A percentile compares a stretch with the other conserved stretches of the same genome.
Evolutionary conservation across 305 asterid genomes (phyloP).

Genomic region (Solanum hybrid): DNA sequence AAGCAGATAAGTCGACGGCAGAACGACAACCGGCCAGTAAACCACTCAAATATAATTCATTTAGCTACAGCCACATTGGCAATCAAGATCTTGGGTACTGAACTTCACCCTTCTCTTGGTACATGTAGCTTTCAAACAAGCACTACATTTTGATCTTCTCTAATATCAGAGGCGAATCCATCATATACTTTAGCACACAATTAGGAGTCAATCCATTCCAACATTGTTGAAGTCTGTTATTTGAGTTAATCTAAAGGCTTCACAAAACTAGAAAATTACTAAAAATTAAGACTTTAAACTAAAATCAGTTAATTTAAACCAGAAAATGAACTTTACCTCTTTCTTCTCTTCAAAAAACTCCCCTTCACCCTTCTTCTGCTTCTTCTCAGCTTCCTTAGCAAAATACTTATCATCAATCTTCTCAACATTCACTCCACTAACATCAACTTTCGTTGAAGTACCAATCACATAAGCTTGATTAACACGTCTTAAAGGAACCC

Average conservation of each 20-base stretch:
- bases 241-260: neutral
- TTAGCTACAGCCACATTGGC: constrained; percentile 23
- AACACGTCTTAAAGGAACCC: constrained; percentile 14
- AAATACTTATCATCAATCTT: constrained; percentile 60
- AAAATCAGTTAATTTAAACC: neutral
- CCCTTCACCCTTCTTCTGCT: constrained; percentile 45
- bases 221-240: neutral
- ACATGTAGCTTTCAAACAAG: constrained; percentile 8
- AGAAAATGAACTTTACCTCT: constrained; percentile 17
- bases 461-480: constrained; percentile 23
- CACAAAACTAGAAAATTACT: neutral
- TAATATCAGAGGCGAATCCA: neutral
- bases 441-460: constrained; percentile 35
- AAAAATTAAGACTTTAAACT: neutral
- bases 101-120: constrained; percentile 9
- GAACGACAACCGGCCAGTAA: constrained; percentile 22
- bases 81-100: constrained; percentile 13
- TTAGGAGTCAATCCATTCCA: neutral
- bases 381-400: constrained; percentile 44
- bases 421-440: constrained; percentile 34
- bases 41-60: constrained; percentile 1
- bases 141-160: neutral
- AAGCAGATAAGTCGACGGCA: constrained; percentile 14
- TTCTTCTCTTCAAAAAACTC: constrained; percentile 53
- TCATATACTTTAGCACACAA: neutral